Base-by-base conservation (phyloP, 192 early-diverging fungal genomes). In the Coemansia sp. region DNA sequence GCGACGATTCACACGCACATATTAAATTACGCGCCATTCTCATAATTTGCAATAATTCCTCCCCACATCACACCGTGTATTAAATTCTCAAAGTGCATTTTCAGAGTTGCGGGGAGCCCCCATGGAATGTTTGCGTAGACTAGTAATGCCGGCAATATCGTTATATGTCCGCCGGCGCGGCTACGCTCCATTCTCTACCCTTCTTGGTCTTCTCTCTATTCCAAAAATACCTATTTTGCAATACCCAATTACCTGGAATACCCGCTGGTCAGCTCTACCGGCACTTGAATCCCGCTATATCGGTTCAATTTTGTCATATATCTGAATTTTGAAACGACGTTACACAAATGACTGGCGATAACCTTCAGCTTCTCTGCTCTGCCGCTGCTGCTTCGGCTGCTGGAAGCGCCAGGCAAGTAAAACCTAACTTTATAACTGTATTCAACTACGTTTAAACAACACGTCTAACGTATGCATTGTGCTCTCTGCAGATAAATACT, bases 281-380 rank as follows among this genome's bases (percentile, higher is more conserved):
- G 24, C 24, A 24, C 23, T 27, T n/a, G 26, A 27, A 13, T 26
- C 47, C 19, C 47, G 47, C 16, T n/a, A 43, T 43, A 43, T 43
- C 41, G 41, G 11, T 43, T 43, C 16, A 4, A 43, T n/a, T 43
- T 43, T 43, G 41, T 3, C 16, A 43, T 32, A 32, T 32, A 32
- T 7, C 29, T 32, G 6, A 43, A 43, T 5, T 13, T n/a, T 43
- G 41, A 32, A 32, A 32, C 29, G 8, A 0, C 29, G 6, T 4
- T 22, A 53, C 24, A 54, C 26, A 11, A 26, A 54, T 54, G 53
- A 35, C 53, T 11, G 41, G 59, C 23, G 68, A 80, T 47, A 80
- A 80, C 27, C 68, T 80, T 37, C 68, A 71, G 57, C 72, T 80
- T n/a, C 63, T 80, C 4, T 80, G 78, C 38, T 74, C 78, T 1